A percentile compares a stretch with the other conserved stretches of the same genome.
These are phyloP conservation scores for Aspergillus clavatus DNA, from an alignment of 2,329 filamentous ascomycete genomes.

Conservation along the genomic window DNA sequence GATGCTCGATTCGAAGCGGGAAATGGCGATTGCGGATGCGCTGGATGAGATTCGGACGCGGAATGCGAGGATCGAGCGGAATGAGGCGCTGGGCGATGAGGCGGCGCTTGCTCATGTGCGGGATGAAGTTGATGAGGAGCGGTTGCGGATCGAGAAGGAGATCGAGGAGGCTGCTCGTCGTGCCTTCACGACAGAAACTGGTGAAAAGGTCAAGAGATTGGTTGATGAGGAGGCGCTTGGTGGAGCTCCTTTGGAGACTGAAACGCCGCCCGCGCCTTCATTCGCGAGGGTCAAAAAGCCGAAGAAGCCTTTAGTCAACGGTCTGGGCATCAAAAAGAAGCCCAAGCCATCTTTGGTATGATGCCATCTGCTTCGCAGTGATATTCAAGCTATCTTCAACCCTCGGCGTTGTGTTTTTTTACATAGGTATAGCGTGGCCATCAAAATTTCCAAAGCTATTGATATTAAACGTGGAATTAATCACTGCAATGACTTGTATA, in stretches of 20 bases:
- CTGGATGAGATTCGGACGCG: constrained; percentile 89
- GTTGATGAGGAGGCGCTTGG: constrained; percentile 45
- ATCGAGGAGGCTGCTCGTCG: constrained; percentile 74
- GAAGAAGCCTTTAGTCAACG: constrained; percentile 74
- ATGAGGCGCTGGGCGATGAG: constrained; percentile 61
- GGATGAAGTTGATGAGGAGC: constrained; percentile 54
- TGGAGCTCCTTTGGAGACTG: constrained; percentile 28
- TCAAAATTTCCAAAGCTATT: no score
- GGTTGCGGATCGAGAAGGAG: constrained; percentile 66
- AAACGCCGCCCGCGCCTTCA: constrained; percentile 52
- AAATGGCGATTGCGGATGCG: constrained; percentile 96
- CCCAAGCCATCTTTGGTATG: constrained; percentile 54
- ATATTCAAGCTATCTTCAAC: no score
- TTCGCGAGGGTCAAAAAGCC: constrained; percentile 76
- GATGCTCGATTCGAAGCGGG: constrained; percentile 83
- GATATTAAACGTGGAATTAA: not conserved
- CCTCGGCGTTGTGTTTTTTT: no score
- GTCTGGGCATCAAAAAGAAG: constrained; percentile 86
- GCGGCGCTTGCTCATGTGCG: constrained; percentile 53
- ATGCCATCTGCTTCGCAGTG: constrained; percentile 1
- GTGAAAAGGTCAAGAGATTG: constrained; percentile 49
- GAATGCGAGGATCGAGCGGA: constrained; percentile 81
- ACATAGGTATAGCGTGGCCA: no score
- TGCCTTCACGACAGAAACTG: constrained; percentile 66
- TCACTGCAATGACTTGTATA: not conserved